Evolutionary conservation across 306 rosid genomes (phyloP), one percentile per base, ranked within the genome.

Genomic region (Vigna unguiculata): DNA sequence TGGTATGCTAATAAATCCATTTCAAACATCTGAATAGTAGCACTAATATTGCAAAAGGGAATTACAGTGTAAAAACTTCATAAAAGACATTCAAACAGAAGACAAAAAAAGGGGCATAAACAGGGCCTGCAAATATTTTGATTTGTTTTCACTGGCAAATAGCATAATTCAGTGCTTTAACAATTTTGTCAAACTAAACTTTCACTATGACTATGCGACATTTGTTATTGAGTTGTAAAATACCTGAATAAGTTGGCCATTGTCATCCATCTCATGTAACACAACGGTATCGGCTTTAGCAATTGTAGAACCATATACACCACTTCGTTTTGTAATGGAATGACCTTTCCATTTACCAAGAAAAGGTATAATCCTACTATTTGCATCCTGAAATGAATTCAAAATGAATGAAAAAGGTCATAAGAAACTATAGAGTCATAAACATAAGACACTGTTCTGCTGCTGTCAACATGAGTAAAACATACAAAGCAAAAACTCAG

Each of bases 331-430:
- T 28, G 99, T 95, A 55, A 86, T 32, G 8, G 97, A 95, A 57
- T 73, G 90, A 17, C 99, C 99, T 81, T 88, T 90, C 99, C 99
- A 95, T 73, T 83, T 83, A 22, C 99, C 99, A 59, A 95, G 93
- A 88, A 90, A 95, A 12, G 97, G 93, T 21, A 65, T 24, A 82
- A 92, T 80, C 88, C 92, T 85, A 77, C 83, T 75, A 58, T 82
- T 41, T 28, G 3, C 43, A 55, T 76, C 84, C 86, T 87, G 71
- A 30, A 59, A 77, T 28, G 47, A 75, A 71, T 65, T 47, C 72
- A 58, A 36, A 66, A 25, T 43, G 34, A 69, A 77, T 34, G 40
- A 36, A 25, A 20, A 21, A 54, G 21, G 28, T 7, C 48, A 53
- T 40, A 28, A 65, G 64, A 67, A 34, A 58, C 30, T 54, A 64